These are phyloP conservation scores for Yamadazyma blattariae DNA, from an alignment of 1,139 yeast species.

Conservation along the genomic window DNA sequence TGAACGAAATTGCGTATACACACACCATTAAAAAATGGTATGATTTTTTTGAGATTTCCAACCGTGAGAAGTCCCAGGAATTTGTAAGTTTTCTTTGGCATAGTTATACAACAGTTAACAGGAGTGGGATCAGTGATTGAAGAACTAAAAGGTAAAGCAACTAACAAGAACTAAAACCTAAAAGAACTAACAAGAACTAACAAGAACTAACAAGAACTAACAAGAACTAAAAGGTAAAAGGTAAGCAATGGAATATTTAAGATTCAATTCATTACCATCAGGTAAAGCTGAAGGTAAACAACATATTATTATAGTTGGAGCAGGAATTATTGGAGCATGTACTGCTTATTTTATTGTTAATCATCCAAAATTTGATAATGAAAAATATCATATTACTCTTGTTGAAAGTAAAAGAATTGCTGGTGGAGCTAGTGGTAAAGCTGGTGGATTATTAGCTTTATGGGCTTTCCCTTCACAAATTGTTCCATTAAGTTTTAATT, in stretches of 20 bases:
- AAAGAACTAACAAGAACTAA: too few relatives aligned
- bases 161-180: too few relatives aligned
- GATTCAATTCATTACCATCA: slow-evolving; percentile 45
- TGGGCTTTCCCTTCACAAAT: slow-evolving; percentile 98
- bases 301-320: slow-evolving; percentile 80
- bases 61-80: too few relatives aligned
- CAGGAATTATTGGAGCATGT: slow-evolving; percentile 95
- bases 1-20: too few relatives aligned
- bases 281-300: slow-evolving; percentile 59
- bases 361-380: slow-evolving; percentile 76
- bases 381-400: slow-evolving; percentile 77
- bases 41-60: too few relatives aligned
- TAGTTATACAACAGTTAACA: too few relatives aligned
- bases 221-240: too few relatives aligned
- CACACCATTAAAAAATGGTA: too few relatives aligned
- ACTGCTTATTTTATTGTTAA: slow-evolving; percentile 85
- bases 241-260: slow-evolving; percentile 33
- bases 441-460: slow-evolving; percentile 89
- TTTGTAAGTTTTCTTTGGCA: too few relatives aligned
- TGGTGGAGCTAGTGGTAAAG: slow-evolving; percentile 97
- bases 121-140: too few relatives aligned
- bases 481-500: slow-evolving; percentile 80
- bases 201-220: too few relatives aligned
- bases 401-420: slow-evolving; percentile 91
- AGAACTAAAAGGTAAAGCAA: too few relatives aligned